Evolutionary conservation across 768 basidiomycete species (phyloP).

Genomic region (Pleurotus sapidus): DNA sequence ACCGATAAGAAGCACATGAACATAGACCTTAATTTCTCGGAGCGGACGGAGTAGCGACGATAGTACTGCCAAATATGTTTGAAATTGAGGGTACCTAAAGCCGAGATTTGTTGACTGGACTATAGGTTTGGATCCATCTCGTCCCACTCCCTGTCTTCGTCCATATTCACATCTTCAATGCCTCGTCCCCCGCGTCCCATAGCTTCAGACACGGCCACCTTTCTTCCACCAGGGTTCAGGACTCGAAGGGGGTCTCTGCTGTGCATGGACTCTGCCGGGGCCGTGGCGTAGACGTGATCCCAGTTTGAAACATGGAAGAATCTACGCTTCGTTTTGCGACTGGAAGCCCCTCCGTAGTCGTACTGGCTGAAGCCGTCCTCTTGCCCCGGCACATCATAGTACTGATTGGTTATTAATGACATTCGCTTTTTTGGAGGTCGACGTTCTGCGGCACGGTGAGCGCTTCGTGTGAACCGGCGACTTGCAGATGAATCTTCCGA

Average conservation of each 20-base stretch:
- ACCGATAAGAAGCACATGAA: too few relatives aligned
- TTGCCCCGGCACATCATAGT: slow-evolving; percentile 45
- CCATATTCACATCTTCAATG: slow-evolving; percentile 16
- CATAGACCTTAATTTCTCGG: too few relatives aligned
- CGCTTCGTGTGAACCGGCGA: slow-evolving; percentile 21
- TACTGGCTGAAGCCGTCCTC: slow-evolving; percentile 42
- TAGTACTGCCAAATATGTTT: too few relatives aligned
- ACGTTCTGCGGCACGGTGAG: slow-evolving; percentile 20
- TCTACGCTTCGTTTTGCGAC: slow-evolving; percentile 37
- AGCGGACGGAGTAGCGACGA: too few relatives aligned
- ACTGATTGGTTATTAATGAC: slow-evolving; percentile 65
- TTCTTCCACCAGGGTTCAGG: slow-evolving; percentile 9
- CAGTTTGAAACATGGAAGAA: slow-evolving; percentile 50
- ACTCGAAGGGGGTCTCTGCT: slow-evolving; percentile 13
- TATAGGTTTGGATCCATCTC: slow-evolving; percentile 13
- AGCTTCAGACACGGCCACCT: slow-evolving; percentile 7
- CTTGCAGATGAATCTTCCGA: slow-evolving; percentile 44
- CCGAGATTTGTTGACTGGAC: neutral
- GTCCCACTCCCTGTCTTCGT: slow-evolving; percentile 23
- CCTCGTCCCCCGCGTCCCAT: slow-evolving; percentile 23
- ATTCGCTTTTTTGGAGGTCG: slow-evolving; percentile 48
- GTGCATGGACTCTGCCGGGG: slow-evolving; percentile 17
- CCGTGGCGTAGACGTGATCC: slow-evolving; percentile 28
- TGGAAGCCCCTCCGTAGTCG: slow-evolving; percentile 27
- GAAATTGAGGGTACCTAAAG: neutral